phyloP scores from a whole-genome alignment of 139 green algal species.

The Tetradesmus obliquus region DNA sequence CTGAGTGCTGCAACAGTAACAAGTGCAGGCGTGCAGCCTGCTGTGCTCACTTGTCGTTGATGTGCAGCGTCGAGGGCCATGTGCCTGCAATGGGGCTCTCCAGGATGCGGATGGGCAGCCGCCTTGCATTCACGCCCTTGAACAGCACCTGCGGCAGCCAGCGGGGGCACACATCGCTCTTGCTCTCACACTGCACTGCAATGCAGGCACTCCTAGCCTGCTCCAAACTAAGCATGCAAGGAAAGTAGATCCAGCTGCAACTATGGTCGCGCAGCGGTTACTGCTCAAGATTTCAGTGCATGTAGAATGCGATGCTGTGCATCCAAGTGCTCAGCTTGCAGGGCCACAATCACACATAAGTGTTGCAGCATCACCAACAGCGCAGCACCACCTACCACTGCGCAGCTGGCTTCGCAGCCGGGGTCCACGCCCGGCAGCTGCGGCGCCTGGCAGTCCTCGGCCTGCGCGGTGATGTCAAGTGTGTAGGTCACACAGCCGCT shows the following conservation, averaged over 20 bases:
- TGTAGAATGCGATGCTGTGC: no score
- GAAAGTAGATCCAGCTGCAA: no score
- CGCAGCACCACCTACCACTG: conserved; percentile 23
- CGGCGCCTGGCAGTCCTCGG: conserved; percentile 17
- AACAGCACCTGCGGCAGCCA: conserved; percentile 31
- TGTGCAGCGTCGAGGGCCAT: conserved; percentile 42
- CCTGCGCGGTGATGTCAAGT: conserved; percentile 29
- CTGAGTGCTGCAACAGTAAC: neutral
- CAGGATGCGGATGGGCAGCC: conserved; percentile 30
- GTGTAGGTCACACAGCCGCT: conserved; percentile 38
- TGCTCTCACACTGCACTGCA: neutral
- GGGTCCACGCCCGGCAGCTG: conserved; percentile 28
- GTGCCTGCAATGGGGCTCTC: conserved; percentile 32
- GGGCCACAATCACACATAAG: no score
- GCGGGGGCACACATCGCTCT: neutral
- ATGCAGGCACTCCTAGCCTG: neutral
- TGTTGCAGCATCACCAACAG: neutral
- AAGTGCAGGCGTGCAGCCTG: neutral
- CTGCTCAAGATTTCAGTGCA: no score
- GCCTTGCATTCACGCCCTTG: conserved; percentile 44
- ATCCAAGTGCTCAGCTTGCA: no score
- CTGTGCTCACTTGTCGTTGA: conserved; percentile 47
- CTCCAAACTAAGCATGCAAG: no score
- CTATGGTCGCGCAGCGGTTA: no score
- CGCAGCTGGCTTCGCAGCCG: conserved; percentile 39